Evolutionary conservation across 2,329 filamentous ascomycete species (phyloP).

Genomic region (Colletotrichum simmondsii): DNA sequence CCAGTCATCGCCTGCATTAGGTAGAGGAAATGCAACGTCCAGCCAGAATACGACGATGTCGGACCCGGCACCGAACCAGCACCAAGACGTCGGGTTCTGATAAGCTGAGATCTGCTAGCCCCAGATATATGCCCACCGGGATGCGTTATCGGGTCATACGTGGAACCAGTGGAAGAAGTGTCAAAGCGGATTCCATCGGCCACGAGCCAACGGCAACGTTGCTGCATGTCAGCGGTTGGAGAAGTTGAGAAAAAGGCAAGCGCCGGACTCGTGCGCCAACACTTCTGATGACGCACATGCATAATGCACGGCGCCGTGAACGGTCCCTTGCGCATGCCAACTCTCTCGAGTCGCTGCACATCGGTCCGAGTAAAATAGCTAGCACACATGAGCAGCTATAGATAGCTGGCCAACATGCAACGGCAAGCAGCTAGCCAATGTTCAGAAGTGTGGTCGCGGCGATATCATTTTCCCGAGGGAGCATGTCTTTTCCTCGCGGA

Average conservation of each 20-base stretch:
- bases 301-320: slow-evolving; percentile 24
- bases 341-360: neutral
- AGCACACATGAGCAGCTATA: neutral
- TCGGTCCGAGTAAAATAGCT: neutral
- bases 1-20: too few species aligned
- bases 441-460: too few species aligned
- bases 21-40: too few species aligned
- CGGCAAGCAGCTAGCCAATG: neutral
- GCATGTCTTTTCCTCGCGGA: neutral
- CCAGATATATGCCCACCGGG: neutral
- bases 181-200: neutral
- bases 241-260: neutral
- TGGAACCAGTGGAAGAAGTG: neutral
- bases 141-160: neutral
- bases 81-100: neutral
- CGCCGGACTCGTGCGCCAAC: neutral
- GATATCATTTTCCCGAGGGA: neutral
- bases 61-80: neutral
- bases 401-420: neutral
- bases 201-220: neutral
- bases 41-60: neutral
- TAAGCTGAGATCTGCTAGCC: neutral
- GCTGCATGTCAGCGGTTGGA: neutral
- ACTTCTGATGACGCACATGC: slow-evolving; percentile 16
- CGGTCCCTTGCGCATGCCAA: neutral